Evolutionary conservation across 768 basidiomycete genomes (phyloP), one percentile per base, ranked within the genome.

Genomic region (Leucosporidium creatinivorum): DNA sequence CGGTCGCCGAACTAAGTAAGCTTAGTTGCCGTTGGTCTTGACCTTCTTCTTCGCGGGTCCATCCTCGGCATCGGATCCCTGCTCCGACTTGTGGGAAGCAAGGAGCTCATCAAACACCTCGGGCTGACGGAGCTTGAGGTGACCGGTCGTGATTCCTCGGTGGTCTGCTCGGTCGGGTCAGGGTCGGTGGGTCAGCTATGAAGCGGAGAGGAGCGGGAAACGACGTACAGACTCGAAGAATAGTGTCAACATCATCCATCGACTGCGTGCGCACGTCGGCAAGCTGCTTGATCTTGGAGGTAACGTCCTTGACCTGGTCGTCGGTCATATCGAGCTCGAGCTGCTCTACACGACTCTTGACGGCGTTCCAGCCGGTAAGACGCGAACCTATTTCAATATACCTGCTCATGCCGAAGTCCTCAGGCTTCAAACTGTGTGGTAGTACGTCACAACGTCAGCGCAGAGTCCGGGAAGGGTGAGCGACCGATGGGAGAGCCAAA

Each of bases 281-380:
- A 63, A 99, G 87, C 79, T 96, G 93, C 85, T 99, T 99, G 84
- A 98, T 97, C 85, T 96, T 97, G 80, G 88, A 87, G 4, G 96
- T 98, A 33, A 91, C 94, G 73, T 98, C 96, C 86, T 98, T 98
- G 84, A 98, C 83, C 86, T 91, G 76, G 8, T 89, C 94, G 76
- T 99, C 96, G 4, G 85, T 89, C 74, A 99, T 83, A 64, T 84
- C 82, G 66, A 99, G 84, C 67, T 91, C 88, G 56, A 99, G 86
- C 78, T 99, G 96, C 81, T 99, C 96, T 28, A 94, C 96, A 78
- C 96, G 90, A 66, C 89, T 92, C 85, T 98, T 99, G 85, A 99
- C 93, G 51, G 96, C 96, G 78, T 98, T 98, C 96, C 94, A 99
- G 58, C 94, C 94, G 10, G 93, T 97, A 68, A 97, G 82, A 25